A percentile compares a stretch with the other conserved stretches of the same genome.
These are phyloP conservation scores for Sicyos baderoa DNA, from an alignment of 306 rosid species.

Conservation along the genomic window DNA sequence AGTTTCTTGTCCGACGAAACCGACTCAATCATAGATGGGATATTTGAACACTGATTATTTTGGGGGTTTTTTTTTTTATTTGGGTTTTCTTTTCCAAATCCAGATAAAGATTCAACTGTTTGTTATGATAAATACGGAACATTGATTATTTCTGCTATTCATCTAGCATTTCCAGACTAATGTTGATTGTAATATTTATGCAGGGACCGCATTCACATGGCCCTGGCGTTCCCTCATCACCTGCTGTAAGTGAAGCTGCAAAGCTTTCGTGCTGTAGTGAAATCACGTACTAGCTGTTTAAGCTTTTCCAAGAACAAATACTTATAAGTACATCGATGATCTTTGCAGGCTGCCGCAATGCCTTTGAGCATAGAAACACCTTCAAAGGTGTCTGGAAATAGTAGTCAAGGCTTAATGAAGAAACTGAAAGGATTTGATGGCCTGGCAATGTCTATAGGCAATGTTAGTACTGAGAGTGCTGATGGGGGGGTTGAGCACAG, in stretches of 20 bases:
- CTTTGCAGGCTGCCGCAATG: constrained; percentile 46
- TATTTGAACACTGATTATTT: too few relatives aligned
- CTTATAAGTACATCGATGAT: not conserved
- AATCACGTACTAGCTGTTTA: not conserved
- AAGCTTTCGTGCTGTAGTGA: too few relatives aligned
- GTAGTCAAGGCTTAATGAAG: constrained; percentile 60
- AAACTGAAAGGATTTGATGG: constrained; percentile 80
- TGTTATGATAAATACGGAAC: too few relatives aligned
- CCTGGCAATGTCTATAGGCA: constrained; percentile 93
- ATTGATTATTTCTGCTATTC: too few relatives aligned
- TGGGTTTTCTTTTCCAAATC: too few relatives aligned
- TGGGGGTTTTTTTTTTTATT: too few relatives aligned
- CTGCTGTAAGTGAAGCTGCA: constrained; percentile 52
- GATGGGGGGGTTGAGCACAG: constrained; percentile 51
- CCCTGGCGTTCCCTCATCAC: constrained; percentile 62
- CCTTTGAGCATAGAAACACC: constrained; percentile 58
- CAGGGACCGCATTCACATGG: constrained; percentile 62
- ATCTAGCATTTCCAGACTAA: not conserved
- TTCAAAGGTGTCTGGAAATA: constrained; percentile 66
- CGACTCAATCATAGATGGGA: too few relatives aligned
- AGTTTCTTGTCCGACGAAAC: too few relatives aligned
- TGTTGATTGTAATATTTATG: constrained; percentile 14
- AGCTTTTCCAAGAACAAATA: not conserved
- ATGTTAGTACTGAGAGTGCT: constrained; percentile 48
- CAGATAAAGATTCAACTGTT: too few relatives aligned